A percentile compares a stretch with the other conserved stretches of the same genome.
These are phyloP conservation scores for Apiosordaria backusii DNA, from an alignment of 495 filamentous ascomycete species.

Conservation along the genomic window DNA sequence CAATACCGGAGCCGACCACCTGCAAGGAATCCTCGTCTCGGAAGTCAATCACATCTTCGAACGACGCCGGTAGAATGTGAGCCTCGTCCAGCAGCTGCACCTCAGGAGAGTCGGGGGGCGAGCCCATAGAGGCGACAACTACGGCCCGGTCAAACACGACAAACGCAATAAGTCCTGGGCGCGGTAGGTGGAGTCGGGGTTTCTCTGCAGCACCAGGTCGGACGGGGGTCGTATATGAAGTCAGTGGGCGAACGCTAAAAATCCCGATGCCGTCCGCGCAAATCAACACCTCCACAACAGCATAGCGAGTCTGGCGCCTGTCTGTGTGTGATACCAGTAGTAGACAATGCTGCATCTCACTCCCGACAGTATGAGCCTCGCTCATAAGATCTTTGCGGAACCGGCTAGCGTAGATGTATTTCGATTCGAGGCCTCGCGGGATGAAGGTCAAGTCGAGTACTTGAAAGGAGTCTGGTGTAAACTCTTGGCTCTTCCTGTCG, in stretches of 20 bases:
- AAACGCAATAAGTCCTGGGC: slow-evolving; percentile 75
- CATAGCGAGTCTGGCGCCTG: slow-evolving; percentile 37
- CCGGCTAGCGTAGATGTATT: slow-evolving; percentile 41
- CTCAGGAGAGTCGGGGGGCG: slow-evolving; percentile 58
- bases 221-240: slow-evolving; percentile 54
- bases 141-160: slow-evolving; percentile 72
- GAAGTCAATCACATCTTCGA: slow-evolving; percentile 83
- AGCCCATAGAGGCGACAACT: slow-evolving; percentile 66
- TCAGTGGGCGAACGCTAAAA: slow-evolving; percentile 58
- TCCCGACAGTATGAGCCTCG: too few relatives aligned
- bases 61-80: slow-evolving; percentile 54
- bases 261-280: slow-evolving; percentile 36
- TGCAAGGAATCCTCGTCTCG: slow-evolving; percentile 60
- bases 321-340: slow-evolving; percentile 38
- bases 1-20: slow-evolving; percentile 59
- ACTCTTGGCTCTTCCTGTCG: slow-evolving; percentile 24
- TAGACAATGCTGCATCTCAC: slow-evolving; percentile 44
- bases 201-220: slow-evolving; percentile 40
- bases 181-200: slow-evolving; percentile 73
- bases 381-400: slow-evolving; percentile 39
- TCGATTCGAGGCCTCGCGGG: slow-evolving; percentile 40
- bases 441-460: slow-evolving; percentile 49
- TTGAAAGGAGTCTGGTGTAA: slow-evolving; percentile 42
- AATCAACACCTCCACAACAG: slow-evolving; percentile 45
- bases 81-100: slow-evolving; percentile 66